Conservation (phyloP, 345 rosid species). For the Mallotus nudiflorus region DNA sequence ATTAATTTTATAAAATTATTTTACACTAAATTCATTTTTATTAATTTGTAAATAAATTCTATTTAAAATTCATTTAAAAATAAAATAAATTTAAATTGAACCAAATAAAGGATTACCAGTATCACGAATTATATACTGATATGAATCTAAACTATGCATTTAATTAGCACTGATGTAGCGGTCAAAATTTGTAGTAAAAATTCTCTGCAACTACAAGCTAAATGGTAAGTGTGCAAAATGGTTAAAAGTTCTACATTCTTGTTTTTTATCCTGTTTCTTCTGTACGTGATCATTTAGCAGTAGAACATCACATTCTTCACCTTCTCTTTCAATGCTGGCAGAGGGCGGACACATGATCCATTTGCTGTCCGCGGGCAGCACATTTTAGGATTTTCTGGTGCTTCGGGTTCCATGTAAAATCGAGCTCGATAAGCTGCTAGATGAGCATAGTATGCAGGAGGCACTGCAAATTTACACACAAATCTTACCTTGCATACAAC, state of each 20-base stretch:
- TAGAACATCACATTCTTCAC: constrained; percentile 40
- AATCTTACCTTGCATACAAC: no score
- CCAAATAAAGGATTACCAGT: no score
- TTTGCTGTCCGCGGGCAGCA: not conserved
- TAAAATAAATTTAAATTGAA: no score
- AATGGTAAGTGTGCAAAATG: not conserved
- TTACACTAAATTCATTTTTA: no score
- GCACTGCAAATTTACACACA: constrained; percentile 27
- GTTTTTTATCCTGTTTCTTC: not conserved
- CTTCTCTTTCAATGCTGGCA: constrained; percentile 33
- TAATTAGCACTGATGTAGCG: not conserved
- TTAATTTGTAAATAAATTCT: no score
- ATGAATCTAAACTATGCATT: not conserved
- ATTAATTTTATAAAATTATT: no score
- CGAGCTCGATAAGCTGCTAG: constrained; percentile 41
- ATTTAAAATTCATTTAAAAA: no score
- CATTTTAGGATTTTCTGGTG: constrained; percentile 22
- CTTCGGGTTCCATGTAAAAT: constrained; percentile 35
- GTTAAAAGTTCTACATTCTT: no score
- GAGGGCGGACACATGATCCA: constrained; percentile 14
- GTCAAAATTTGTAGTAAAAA: not conserved
- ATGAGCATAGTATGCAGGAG: constrained; percentile 41
- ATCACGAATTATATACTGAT: no score
- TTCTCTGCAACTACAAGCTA: not conserved
- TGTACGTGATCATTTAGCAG: constrained; percentile 13